Evolutionary conservation across 352 stramenopile genomes (phyloP).

Genomic region (Phytophthora capsici): DNA sequence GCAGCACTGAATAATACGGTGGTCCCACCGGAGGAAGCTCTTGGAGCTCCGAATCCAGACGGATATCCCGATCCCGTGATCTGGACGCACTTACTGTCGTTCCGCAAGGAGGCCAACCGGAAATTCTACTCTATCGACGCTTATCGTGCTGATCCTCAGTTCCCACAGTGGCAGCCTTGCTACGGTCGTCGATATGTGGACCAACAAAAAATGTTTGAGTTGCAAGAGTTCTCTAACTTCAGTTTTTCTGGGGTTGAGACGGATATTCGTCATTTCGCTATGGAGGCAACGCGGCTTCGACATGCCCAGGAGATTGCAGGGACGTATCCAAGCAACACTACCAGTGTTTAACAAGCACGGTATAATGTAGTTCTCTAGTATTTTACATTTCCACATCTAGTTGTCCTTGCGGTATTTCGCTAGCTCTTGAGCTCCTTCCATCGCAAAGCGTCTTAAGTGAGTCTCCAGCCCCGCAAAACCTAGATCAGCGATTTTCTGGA

Average conservation of each 20-base stretch:
- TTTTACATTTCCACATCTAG: no score
- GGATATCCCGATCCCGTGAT: conserved; percentile 51
- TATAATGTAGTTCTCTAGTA: no score
- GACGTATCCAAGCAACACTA: conserved; percentile 9
- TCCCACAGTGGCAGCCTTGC: conserved; percentile 59
- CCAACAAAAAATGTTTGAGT: conserved; percentile 17
- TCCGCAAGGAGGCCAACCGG: conserved; percentile 44
- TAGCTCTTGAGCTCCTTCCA: conserved; percentile 36
- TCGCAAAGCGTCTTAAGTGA: conserved; percentile 35
- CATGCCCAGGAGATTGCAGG: conserved; percentile 17
- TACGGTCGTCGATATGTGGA: conserved; percentile 45
- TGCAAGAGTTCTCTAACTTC: conserved; percentile 23
- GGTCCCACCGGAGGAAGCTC: conserved; percentile 18
- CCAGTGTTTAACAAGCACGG: neutral
- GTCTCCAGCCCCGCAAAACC: conserved; percentile 42
- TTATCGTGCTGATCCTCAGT: conserved; percentile 42
- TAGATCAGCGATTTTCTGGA: conserved; percentile 32
- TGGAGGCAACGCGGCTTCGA: conserved; percentile 22
- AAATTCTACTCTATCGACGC: conserved; percentile 60
- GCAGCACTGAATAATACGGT: conserved; percentile 10
- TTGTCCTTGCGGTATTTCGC: neutral
- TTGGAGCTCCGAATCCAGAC: conserved; percentile 24
- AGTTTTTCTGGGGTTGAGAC: conserved; percentile 27
- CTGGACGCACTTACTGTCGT: conserved; percentile 71
- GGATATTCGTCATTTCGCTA: conserved; percentile 25